These are phyloP conservation scores for Phyllosticta ampelicida DNA, from an alignment of 2,329 filamentous ascomycete species.

Conservation along the genomic window DNA sequence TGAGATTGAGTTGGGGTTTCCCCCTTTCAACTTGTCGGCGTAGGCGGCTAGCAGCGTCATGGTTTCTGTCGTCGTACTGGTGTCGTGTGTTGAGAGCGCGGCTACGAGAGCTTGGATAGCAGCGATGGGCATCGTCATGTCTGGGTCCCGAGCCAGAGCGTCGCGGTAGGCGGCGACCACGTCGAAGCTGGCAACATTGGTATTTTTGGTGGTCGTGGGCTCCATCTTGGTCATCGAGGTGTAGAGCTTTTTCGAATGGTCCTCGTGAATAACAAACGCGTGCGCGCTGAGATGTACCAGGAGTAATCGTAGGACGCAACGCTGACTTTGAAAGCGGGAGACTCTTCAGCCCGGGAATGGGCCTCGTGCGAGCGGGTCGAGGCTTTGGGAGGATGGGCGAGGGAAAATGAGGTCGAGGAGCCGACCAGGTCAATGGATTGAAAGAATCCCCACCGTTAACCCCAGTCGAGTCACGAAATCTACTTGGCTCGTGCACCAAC, in stretches of 20 bases:
- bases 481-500: slow-evolving; percentile 1
- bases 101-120: slow-evolving; percentile 86
- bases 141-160: slow-evolving; percentile 59
- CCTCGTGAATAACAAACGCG: no score
- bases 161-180: slow-evolving; percentile 57
- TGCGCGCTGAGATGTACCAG: no score
- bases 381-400: neutral
- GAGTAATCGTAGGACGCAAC: no score
- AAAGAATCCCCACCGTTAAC: slow-evolving; percentile 3
- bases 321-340: no score
- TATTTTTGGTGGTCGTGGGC: neutral
- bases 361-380: neutral
- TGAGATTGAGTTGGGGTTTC: slow-evolving; percentile 79
- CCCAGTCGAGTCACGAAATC: slow-evolving; percentile 4
- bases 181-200: slow-evolving; percentile 26
- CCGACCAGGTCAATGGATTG: neutral
- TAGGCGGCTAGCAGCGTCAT: slow-evolving; percentile 73
- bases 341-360: neutral
- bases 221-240: neutral
- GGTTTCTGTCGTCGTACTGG: slow-evolving; percentile 87
- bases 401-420: neutral
- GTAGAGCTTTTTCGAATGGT: neutral
- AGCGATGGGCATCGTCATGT: slow-evolving; percentile 90
- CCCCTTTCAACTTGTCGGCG: slow-evolving; percentile 64
- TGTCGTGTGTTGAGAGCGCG: slow-evolving; percentile 67